Evolutionary conservation across 2,329 filamentous ascomycete species (phyloP), one percentile per base, ranked within the genome.

Genomic region (Venturia effusa): DNA sequence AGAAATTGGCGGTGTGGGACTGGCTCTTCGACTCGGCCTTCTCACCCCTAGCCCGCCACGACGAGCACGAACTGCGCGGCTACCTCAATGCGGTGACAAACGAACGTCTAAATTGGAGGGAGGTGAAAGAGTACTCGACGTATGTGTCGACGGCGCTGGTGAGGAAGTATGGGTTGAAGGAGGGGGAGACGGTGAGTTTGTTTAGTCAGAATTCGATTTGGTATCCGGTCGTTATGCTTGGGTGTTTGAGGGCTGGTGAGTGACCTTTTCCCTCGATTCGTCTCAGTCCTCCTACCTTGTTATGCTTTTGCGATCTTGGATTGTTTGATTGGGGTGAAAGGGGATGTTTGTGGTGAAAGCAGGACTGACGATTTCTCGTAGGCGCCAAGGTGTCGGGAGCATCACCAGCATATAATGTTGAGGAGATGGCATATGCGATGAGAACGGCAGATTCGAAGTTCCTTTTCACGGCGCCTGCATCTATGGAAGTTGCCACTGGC

Each of bases 401-500:
- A 0, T 84, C 80, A 19, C 85, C 86, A 0, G 85, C 84, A 0
- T 88, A 88, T 72, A 87, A 83, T 64, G 77, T 83, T 19, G 86
- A 88, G 61, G 86, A 89, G 68, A 87, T 88, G 83, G 81, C 80
- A 0, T 87, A 87, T 71, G 84, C 84, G 1, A 74, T 88, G 2
- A 80, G 82, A 68, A 85, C 79, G 0, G 82, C 79, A 0, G 75
- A 81, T 40, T 81, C 83, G 2, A 84, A 80, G 66, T 83, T 84
- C 65, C 69, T 87, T 11, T 80, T 87, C 72, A 86, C 84, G 0
- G 77, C 83, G 1, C 78, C 79, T 0, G 77, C 79, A 19, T 81
- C 78, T 19, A 79, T 85, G 73, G 76, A 81, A 4, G 79, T 86
- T 41, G 84, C 83, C 1, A 72, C 76, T 11, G 76, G 77, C 19